Conservation (phyloP, 1,284 basidiomycete species). For the Irpex sp. region DNA sequence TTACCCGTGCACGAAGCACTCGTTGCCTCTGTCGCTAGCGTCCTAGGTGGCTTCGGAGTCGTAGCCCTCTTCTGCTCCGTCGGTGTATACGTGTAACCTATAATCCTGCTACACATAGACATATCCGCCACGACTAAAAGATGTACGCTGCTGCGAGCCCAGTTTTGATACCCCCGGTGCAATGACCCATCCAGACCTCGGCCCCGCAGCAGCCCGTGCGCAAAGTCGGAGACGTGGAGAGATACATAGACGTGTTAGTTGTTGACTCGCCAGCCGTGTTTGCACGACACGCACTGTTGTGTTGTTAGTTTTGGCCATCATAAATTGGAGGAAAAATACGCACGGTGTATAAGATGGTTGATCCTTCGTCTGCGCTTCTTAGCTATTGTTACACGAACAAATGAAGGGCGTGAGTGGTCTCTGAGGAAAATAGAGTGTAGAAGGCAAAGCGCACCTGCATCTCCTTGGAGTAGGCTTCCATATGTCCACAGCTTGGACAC, state of each 20-base stretch:
- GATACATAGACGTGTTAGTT: slow-evolving; percentile 38
- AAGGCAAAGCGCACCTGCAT: slow-evolving; percentile 53
- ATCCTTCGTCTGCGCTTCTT: slow-evolving; percentile 88
- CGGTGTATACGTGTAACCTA: slow-evolving; percentile 79
- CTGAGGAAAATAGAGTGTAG: background rate
- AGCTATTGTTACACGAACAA: slow-evolving; percentile 42
- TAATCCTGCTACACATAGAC: background rate
- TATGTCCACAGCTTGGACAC: slow-evolving; percentile 87
- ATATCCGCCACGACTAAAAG: background rate
- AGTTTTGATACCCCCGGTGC: background rate
- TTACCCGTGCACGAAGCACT: slow-evolving; percentile 67
- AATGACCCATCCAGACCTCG: background rate
- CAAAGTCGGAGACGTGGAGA: background rate
- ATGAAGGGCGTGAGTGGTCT: too few species aligned
- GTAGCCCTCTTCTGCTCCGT: slow-evolving; percentile 85
- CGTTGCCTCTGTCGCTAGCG: slow-evolving; percentile 70
- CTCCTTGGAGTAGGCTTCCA: slow-evolving; percentile 76
- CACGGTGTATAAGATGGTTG: slow-evolving; percentile 80
- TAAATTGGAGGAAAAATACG: slow-evolving; percentile 19
- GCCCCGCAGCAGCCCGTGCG: background rate
- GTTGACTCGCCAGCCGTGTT: slow-evolving; percentile 76
- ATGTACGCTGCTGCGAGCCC: background rate
- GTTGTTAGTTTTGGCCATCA: background rate
- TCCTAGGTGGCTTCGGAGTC: slow-evolving; percentile 80
- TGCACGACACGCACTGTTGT: slow-evolving; percentile 63